These are phyloP conservation scores for Acanthamoeba lenticulata DNA, from an alignment of 208 protist species.

Conservation along the genomic window DNA sequence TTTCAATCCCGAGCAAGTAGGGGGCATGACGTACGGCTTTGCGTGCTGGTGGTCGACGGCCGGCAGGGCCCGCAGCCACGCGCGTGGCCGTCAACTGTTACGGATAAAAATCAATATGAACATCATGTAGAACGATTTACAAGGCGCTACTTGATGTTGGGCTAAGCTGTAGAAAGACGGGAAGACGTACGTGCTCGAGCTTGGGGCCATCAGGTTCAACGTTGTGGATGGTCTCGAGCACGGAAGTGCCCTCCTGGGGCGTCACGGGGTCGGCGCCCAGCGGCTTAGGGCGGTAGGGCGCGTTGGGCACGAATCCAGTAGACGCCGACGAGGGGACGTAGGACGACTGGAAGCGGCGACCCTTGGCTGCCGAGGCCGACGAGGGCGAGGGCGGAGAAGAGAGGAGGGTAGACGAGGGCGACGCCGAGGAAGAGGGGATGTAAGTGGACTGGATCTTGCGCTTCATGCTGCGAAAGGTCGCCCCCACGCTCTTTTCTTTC, in stretches of 20 bases:
- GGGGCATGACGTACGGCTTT: not conserved
- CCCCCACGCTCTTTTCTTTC: not conserved
- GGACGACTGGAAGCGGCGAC: not conserved
- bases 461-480: not conserved
- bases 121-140: too few species aligned
- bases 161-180: too few species aligned
- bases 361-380: not conserved
- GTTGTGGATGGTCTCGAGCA: slow-evolving; percentile 8
- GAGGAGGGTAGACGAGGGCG: not conserved
- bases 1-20: not conserved
- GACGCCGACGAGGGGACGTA: not conserved
- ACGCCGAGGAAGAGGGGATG: not conserved
- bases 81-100: not conserved
- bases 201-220: not conserved
- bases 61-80: not conserved
- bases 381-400: not conserved
- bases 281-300: not conserved
- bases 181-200: not conserved
- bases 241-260: not conserved
- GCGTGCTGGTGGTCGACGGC: not conserved
- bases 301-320: not conserved
- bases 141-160: too few species aligned
- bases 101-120: not conserved
- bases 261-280: not conserved
- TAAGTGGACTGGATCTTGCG: not conserved